Conservation (phyloP, 1,284 basidiomycete genomes). For the Xerocomus cyaneibrunnescens region DNA sequence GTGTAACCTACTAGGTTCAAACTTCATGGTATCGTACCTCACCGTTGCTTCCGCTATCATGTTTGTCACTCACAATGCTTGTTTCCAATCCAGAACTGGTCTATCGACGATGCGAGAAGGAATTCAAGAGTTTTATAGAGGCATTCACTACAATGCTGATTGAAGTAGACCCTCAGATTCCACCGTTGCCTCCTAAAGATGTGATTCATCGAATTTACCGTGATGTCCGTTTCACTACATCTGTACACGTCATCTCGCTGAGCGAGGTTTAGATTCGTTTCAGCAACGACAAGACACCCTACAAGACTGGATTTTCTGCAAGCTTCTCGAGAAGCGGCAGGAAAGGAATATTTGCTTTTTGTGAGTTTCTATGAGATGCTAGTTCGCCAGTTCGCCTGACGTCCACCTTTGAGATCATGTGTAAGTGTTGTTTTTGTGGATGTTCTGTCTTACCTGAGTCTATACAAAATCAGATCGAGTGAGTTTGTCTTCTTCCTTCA, state of each 20-base stretch:
- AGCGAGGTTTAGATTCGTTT: constrained; percentile 66
- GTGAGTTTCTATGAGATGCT: constrained; percentile 44
- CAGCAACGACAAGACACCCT: constrained; percentile 91
- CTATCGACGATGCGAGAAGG: constrained; percentile 79
- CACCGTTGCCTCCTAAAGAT: constrained; percentile 83
- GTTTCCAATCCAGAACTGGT: constrained; percentile 61
- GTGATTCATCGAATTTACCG: constrained; percentile 83
- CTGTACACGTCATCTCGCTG: not conserved
- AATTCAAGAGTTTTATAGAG: constrained; percentile 85
- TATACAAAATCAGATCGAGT: constrained; percentile 22
- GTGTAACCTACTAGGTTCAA: constrained; percentile 65
- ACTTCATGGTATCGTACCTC: constrained; percentile 52
- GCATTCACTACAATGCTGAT: constrained; percentile 63
- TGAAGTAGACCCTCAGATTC: constrained; percentile 78
- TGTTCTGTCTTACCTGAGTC: not conserved
- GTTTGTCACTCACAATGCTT: constrained; percentile 1
- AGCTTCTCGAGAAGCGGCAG: constrained; percentile 78
- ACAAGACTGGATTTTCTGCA: constrained; percentile 78
- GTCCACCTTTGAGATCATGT: constrained; percentile 39
- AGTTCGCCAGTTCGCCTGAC: constrained; percentile 10
- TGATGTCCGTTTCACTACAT: constrained; percentile 52
- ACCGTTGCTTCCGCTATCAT: not conserved
- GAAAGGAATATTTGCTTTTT: constrained; percentile 76
- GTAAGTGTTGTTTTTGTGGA: constrained; percentile 23
- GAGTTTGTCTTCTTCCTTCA: not conserved